phyloP scores from a whole-genome alignment of 148 eudicot species.

The Nepenthes mirabilis region DNA sequence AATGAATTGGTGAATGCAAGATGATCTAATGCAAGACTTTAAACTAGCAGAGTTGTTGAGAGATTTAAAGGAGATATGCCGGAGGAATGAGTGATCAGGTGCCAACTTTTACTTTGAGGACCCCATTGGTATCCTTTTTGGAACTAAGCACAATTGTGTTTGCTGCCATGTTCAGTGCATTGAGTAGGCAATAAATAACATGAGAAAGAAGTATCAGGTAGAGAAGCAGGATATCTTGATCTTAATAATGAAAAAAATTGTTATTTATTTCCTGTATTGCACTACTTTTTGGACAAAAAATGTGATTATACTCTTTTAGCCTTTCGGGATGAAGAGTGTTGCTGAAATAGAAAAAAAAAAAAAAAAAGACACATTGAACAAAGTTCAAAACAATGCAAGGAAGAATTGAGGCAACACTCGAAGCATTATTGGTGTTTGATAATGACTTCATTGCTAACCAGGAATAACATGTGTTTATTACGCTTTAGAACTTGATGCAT shows the following conservation, averaged over 20 bases:
- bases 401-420: conserved; percentile 47
- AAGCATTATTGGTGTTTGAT: not conserved
- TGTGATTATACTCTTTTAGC: conserved; percentile 12
- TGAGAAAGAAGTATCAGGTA: conserved; percentile 70
- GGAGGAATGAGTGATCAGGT: conserved; percentile 55
- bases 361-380: conserved; percentile 19
- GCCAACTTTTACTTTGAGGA: not conserved
- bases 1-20: conserved; percentile 62
- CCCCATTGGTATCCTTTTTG: not conserved
- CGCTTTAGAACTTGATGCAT: conserved; percentile 8
- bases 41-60: conserved; percentile 78
- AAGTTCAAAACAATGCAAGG: conserved; percentile 52
- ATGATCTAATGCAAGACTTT: conserved; percentile 72
- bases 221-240: conserved; percentile 62
- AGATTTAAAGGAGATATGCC: conserved; percentile 89
- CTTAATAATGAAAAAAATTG: conserved; percentile 82
- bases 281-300: not conserved
- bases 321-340: conserved; percentile 55
- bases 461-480: conserved; percentile 81
- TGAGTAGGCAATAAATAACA: conserved; percentile 87
- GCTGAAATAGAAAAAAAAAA: conserved; percentile 45
- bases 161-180: conserved; percentile 9
- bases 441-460: conserved; percentile 11
- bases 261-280: conserved; percentile 5
- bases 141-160: not conserved